phyloP scores from a whole-genome alignment of 805 yeast species.

The Ogataea nonfermentans region DNA sequence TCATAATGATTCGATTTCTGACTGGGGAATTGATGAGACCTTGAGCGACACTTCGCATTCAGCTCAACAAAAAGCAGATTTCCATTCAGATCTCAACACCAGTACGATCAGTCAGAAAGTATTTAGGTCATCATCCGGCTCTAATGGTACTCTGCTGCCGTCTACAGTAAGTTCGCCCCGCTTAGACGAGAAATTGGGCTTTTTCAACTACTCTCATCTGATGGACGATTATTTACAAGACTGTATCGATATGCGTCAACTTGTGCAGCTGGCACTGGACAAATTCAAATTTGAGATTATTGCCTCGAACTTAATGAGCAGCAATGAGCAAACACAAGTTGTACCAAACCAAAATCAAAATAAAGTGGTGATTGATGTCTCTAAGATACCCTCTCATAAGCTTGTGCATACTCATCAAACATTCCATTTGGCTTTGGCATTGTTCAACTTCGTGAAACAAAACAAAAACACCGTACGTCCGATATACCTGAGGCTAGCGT shows the following conservation, averaged over 20 bases:
- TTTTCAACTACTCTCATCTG: neutral
- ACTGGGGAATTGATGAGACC: conserved; percentile 28
- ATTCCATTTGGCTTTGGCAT: conserved; percentile 17
- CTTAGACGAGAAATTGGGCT: neutral
- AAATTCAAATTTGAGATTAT: conserved; percentile 29
- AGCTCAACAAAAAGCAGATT: neutral
- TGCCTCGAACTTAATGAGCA: conserved; percentile 24
- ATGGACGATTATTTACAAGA: conserved; percentile 10
- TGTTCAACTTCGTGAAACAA: conserved; percentile 19
- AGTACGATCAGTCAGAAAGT: conserved; percentile 5
- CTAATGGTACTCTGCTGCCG: neutral
- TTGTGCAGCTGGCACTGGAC: conserved; percentile 18
- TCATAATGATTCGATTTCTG: conserved; percentile 13
- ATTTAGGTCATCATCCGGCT: neutral
- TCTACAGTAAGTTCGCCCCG: neutral
- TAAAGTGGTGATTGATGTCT: conserved; percentile 12
- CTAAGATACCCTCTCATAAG: conserved; percentile 17
- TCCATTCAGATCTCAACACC: conserved; percentile 8
- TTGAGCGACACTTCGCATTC: conserved; percentile 3
- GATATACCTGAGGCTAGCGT: conserved; percentile 11
- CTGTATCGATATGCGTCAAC: neutral
- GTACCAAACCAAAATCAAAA: conserved; percentile 1
- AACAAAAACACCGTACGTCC: neutral
- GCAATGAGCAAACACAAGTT: conserved; percentile 3
- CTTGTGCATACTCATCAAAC: conserved; percentile 23